A percentile compares a stretch with the other conserved stretches of the same genome.
These are phyloP conservation scores for Globisporangium emineosum DNA, from an alignment of 352 stramenopile genomes.

Conservation along the genomic window DNA sequence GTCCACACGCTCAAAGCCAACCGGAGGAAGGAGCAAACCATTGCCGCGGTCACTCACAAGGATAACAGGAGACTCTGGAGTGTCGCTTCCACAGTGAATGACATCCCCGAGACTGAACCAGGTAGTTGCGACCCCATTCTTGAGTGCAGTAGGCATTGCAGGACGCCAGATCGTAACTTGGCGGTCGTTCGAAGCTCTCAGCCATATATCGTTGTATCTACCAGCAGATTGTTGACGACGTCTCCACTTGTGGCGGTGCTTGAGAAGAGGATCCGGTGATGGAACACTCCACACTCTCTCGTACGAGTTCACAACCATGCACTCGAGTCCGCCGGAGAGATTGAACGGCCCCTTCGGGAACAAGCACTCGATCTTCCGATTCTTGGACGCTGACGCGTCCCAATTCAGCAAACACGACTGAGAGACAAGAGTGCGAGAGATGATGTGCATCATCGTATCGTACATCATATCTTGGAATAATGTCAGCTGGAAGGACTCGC, in stretches of 20 bases:
- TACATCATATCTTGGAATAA: slow-evolving; percentile 67
- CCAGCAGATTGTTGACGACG: slow-evolving; percentile 29
- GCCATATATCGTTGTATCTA: slow-evolving; percentile 20
- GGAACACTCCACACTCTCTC: slow-evolving; percentile 83
- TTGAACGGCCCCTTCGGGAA: slow-evolving; percentile 73
- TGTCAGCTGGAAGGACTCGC: slow-evolving; percentile 13
- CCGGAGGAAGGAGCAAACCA: slow-evolving; percentile 50
- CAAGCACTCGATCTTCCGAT: slow-evolving; percentile 36
- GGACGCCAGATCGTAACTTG: slow-evolving; percentile 79
- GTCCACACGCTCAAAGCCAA: slow-evolving; percentile 80
- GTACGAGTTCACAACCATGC: slow-evolving; percentile 68
- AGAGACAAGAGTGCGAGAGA: slow-evolving; percentile 58
- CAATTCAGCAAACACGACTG: slow-evolving; percentile 33
- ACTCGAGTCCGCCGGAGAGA: slow-evolving; percentile 69
- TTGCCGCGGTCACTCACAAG: slow-evolving; percentile 55
- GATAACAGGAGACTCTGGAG: slow-evolving; percentile 50
- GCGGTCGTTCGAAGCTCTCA: slow-evolving; percentile 46
- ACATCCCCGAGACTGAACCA: slow-evolving; percentile 81
- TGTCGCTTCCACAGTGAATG: slow-evolving; percentile 56
- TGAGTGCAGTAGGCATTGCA: slow-evolving; percentile 33
- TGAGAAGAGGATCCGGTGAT: slow-evolving; percentile 68
- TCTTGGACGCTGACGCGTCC: slow-evolving; percentile 41
- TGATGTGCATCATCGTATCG: slow-evolving; percentile 76
- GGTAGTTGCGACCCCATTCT: slow-evolving; percentile 25
- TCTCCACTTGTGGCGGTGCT: slow-evolving; percentile 82